phyloP scores from a whole-genome alignment of 345 rosid genomes.

The Boechera divaricarpa region DNA sequence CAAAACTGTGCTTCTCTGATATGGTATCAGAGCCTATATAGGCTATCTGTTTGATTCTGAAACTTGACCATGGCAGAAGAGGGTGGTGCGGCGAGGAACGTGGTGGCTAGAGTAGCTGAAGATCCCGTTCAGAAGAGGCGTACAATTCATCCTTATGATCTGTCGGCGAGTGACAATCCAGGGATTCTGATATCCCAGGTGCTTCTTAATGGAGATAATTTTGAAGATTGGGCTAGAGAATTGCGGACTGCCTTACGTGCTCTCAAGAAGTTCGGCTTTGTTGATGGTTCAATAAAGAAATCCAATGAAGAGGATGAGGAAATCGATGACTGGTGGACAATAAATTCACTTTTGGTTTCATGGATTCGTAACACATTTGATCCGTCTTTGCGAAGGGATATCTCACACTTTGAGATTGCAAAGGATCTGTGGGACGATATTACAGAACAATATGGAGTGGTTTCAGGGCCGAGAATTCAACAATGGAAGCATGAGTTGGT shows the following conservation, averaged over 20 bases:
- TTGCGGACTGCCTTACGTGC: background rate
- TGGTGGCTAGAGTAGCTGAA: too few species aligned
- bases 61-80: background rate
- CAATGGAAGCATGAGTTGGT: background rate
- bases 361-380: conserved; percentile 1
- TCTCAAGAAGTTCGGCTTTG: background rate
- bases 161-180: background rate
- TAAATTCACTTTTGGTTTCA: background rate
- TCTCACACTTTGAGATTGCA: background rate
- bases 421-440: background rate
- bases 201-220: background rate
- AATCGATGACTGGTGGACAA: background rate
- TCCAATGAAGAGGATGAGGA: background rate
- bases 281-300: background rate
- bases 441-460: background rate
- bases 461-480: background rate
- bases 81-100: background rate
- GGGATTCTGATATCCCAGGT: background rate
- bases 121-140: background rate
- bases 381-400: fast-evolving
- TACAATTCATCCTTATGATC: background rate
- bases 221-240: background rate
- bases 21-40: too few species aligned
- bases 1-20: too few species aligned
- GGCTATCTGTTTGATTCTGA: too few species aligned